Percentiles rank a stretch among this genome's conserved stretches.
Evolutionary conservation across 164 flowering plant genomes (phyloP).

Genomic region (Nymphaea thermarum): DNA sequence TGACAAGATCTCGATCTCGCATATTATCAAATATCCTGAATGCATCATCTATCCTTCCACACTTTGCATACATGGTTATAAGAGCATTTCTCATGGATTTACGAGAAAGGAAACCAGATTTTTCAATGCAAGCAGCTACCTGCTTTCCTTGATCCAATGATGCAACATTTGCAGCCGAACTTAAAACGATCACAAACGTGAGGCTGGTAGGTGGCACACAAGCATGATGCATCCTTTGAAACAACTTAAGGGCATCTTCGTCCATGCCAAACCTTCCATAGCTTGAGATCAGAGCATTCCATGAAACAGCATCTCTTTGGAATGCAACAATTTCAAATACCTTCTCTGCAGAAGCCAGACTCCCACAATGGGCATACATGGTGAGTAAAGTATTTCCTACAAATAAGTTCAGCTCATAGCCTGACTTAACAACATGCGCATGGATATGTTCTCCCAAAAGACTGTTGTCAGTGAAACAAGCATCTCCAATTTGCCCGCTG

Average conservation of each 20-base stretch:
- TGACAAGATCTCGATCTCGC: conserved; percentile 39
- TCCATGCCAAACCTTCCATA: not conserved
- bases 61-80: conserved; percentile 15
- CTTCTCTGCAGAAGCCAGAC: conserved; percentile 1
- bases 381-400: conserved; percentile 12
- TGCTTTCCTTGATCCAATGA: not conserved
- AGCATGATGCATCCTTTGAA: not conserved
- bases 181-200: conserved; percentile 1
- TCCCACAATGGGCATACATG: conserved; percentile 15
- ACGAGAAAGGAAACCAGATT: not conserved
- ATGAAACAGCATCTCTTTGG: not conserved
- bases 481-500: conserved; percentile 6
- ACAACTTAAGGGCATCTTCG: not conserved
- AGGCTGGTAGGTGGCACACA: not conserved
- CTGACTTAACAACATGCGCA: conserved; percentile 10
- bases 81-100: not conserved
- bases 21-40: conserved; percentile 27
- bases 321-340: not conserved
- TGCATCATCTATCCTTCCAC: conserved; percentile 39
- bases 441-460: conserved; percentile 10
- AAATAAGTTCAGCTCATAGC: conserved; percentile 9
- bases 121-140: not conserved
- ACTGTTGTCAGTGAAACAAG: not conserved
- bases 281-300: not conserved
- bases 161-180: not conserved